Evolutionary conservation across 139 green algal species (phyloP).

Genomic region (Gonium pectorale): DNA sequence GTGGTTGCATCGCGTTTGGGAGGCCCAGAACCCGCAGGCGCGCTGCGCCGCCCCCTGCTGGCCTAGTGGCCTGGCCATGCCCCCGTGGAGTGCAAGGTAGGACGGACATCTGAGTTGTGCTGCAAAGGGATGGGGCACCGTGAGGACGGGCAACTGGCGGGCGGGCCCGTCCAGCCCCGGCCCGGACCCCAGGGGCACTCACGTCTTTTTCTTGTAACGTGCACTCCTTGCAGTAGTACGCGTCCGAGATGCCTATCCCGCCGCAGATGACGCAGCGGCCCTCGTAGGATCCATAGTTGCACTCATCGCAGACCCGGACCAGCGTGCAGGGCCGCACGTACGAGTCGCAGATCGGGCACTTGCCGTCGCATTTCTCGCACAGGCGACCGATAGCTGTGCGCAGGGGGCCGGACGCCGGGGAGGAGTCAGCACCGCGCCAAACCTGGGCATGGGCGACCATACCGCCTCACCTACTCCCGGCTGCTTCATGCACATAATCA

Average conservation of each 20-base stretch:
- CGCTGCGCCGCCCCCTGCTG: too few species aligned
- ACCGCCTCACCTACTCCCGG: conserved; percentile 93
- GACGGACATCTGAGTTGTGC: too few species aligned
- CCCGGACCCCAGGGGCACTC: conserved; percentile 36
- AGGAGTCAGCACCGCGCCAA: not conserved
- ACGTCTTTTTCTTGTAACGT: conserved; percentile 97
- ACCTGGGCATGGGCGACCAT: too few species aligned
- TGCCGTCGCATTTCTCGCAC: conserved; percentile 98
- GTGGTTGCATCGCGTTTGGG: too few species aligned
- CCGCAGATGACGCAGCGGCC: conserved; percentile 98
- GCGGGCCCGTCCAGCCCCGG: not conserved
- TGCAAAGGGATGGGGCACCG: too few species aligned
- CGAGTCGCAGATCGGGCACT: conserved; percentile 98
- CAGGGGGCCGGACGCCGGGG: not conserved
- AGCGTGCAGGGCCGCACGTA: conserved; percentile 96
- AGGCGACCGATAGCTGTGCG: conserved; percentile 92
- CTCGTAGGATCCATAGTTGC: conserved; percentile 97
- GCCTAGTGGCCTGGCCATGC: too few species aligned
- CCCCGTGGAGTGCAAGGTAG: too few species aligned
- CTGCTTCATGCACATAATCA: conserved; percentile 99
- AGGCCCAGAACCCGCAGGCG: too few species aligned
- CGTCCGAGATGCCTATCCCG: conserved; percentile 94
- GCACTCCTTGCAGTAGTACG: conserved; percentile 99
- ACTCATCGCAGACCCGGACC: conserved; percentile 99
- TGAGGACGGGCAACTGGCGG: not conserved